Conservation (phyloP, 371 early-diverging fungal genomes). For the Mucor saturninus region DNA sequence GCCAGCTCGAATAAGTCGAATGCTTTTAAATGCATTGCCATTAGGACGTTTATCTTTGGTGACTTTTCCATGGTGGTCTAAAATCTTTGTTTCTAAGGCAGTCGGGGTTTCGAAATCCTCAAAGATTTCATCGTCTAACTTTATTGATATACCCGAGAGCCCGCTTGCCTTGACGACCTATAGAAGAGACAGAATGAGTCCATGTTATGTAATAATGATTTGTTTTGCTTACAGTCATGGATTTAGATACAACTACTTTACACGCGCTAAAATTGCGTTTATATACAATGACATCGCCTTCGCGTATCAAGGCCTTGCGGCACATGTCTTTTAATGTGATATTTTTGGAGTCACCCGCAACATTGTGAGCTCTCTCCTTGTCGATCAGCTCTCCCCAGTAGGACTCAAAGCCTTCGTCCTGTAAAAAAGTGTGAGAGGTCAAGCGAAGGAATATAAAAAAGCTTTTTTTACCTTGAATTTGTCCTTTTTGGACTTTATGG, state of each 20-base stretch:
- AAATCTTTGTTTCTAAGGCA: conserved; percentile 57
- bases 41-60: conserved; percentile 56
- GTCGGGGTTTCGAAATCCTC: conserved; percentile 61
- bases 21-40: conserved; percentile 60
- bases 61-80: conserved; percentile 55
- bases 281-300: conserved; percentile 52
- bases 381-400: conserved; percentile 49
- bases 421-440: not conserved
- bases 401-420: conserved; percentile 48
- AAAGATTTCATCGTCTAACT: conserved; percentile 46
- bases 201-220: too few species aligned
- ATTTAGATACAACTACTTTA: conserved; percentile 52
- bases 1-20: conserved; percentile 46
- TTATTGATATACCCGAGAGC: conserved; percentile 49
- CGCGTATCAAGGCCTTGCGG: conserved; percentile 52
- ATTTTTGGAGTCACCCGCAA: conserved; percentile 57
- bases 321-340: conserved; percentile 61
- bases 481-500: conserved; percentile 11
- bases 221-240: conserved; percentile 54
- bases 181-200: too few species aligned
- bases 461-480: conserved; percentile 24
- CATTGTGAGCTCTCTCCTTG: conserved; percentile 51
- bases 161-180: conserved; percentile 57
- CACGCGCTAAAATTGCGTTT: conserved; percentile 59
- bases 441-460: too few species aligned